These are phyloP conservation scores for Trichopus zeylanicus DNA, from an alignment of 116 monocot genomes.

Conservation along the genomic window DNA sequence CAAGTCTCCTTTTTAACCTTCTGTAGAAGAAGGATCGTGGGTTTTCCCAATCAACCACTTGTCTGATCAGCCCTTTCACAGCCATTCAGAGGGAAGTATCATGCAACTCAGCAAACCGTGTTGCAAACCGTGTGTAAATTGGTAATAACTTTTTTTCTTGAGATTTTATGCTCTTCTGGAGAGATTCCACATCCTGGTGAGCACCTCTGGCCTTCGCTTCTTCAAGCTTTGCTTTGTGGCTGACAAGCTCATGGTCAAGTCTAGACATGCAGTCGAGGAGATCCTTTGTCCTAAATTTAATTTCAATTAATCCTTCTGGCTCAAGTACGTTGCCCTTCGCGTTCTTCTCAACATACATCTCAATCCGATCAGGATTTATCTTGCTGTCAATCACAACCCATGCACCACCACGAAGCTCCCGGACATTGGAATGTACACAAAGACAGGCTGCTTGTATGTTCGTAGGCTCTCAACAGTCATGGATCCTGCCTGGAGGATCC, in stretches of 20 bases:
- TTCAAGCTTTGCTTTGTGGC: constrained; percentile 41
- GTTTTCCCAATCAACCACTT: constrained; percentile 77
- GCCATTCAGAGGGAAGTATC: constrained; percentile 89
- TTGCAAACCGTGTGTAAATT: constrained; percentile 84
- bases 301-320: constrained; percentile 95
- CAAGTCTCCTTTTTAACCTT: constrained; percentile 69
- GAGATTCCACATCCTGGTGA: constrained; percentile 26
- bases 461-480: constrained; percentile 91
- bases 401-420: constrained; percentile 97
- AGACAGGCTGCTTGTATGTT: constrained; percentile 89
- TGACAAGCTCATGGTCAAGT: constrained; percentile 59
- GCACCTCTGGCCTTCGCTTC: constrained; percentile 26
- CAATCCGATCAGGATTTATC: constrained; percentile 93
- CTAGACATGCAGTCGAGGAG: constrained; percentile 85
- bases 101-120: constrained; percentile 85
- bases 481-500: constrained; percentile 97
- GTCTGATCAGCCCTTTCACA: constrained; percentile 68
- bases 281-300: constrained; percentile 86
- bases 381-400: constrained; percentile 99
- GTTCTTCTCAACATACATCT: constrained; percentile 91
- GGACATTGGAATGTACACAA: constrained; percentile 86
- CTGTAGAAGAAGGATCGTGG: constrained; percentile 86
- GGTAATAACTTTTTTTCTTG: constrained; percentile 78
- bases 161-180: constrained; percentile 41
- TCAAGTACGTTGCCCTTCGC: constrained; percentile 97